These are phyloP conservation scores for Cucurbita argyrosperma DNA, from an alignment of 306 rosid species.

Conservation along the genomic window DNA sequence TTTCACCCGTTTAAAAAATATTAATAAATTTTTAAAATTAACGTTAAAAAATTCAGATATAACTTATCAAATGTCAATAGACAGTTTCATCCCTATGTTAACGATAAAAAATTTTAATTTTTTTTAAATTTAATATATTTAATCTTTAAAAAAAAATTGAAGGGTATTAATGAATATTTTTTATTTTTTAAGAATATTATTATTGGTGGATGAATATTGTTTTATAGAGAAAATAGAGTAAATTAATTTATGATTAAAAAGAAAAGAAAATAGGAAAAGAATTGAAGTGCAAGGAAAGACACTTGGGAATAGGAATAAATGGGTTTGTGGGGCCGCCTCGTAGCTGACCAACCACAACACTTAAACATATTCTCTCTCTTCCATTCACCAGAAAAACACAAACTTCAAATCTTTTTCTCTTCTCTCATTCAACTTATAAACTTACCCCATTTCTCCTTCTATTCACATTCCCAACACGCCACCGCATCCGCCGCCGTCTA, in stretches of 20 bases:
- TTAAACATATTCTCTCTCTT: conserved; percentile 12
- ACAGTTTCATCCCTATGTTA: no score
- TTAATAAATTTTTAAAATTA: no score
- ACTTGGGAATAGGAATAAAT: background rate
- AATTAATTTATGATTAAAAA: background rate
- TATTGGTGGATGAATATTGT: no score
- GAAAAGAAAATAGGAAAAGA: background rate
- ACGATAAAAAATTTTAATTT: no score
- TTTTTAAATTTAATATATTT: no score
- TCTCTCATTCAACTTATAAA: conserved; percentile 30
- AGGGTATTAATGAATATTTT: no score
- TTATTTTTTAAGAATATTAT: no score
- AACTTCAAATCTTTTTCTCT: conserved; percentile 21
- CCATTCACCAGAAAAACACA: background rate
- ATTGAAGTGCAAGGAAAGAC: background rate
- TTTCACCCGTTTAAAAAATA: no score
- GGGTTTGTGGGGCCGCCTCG: conserved; percentile 25
- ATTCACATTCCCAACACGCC: background rate
- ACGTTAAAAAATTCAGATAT: no score
- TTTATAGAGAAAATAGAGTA: no score
- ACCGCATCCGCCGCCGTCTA: background rate
- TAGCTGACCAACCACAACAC: conserved; percentile 34
- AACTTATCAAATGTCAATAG: no score
- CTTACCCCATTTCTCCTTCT: conserved; percentile 1
- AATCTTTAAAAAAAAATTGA: no score